Base-by-base conservation (phyloP, 2,329 filamentous ascomycete genomes). In the Graphilbum fragrans region DNA sequence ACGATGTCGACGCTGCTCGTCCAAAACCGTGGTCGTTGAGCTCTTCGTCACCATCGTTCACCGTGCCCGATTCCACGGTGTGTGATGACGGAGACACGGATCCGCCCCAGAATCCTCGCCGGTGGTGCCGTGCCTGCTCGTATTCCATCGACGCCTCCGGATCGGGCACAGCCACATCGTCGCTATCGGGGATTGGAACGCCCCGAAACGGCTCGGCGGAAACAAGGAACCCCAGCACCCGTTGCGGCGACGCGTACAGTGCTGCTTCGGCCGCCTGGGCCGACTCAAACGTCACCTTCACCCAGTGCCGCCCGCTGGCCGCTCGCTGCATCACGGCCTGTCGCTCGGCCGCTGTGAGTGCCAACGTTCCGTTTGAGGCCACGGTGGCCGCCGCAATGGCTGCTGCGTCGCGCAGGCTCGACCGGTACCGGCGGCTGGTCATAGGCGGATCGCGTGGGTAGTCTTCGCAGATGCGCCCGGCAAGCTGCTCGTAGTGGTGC, bases 271-370 rank as follows among this genome's bases (percentile, higher is more conserved):
- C 83, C 2, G 82, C 79, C 50, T 82, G 73, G 38, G 72, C 69
- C 34, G 78, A 84, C 60, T 86, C 83, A 53, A 86, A 88, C 1
- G 83, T 88, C 42, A 88, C 69, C 58, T 87, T 87, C 52, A 95
- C 86, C 90, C 90, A 96, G 65, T 94, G 85, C 51, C 83, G 74
- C 35, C 90, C 90, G 38, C 86, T 84, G 36, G 81, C 82, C 47
- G 86, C 87, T 46, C 72, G 75, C 60, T 88, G 86, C 48, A 50
- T 50, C 54, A 90, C 85, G 58, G 88, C 82, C 41, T 72, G 69
- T 42, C 87, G 77, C 52, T 93, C 85, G 31, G 82, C 80, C 17
- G 73, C 63, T 2, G 80, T 82, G 40, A 94, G 64, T 10, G 74
- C 72, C 33, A 68, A 65, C 39, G 74, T 71, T 44, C 78, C 75